These are phyloP conservation scores for Papilionanthe hybrid DNA, from an alignment of 116 monocot genomes.

Conservation along the genomic window DNA sequence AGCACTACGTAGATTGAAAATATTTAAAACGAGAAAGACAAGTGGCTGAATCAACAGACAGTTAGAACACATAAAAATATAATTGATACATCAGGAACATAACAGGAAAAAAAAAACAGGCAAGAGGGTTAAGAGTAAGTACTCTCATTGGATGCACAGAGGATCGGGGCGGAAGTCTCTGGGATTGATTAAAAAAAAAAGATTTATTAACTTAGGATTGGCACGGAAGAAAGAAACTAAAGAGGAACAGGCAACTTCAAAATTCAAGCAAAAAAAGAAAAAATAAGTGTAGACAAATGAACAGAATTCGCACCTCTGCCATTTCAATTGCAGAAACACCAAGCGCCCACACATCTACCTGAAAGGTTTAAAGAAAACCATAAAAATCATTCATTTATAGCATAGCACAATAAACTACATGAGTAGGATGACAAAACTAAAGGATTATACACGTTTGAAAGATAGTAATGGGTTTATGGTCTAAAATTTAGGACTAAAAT, in stretches of 20 bases:
- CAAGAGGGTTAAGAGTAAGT: conserved; percentile 9
- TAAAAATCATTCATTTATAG: neutral
- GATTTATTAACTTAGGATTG: neutral
- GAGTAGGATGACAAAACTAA: neutral
- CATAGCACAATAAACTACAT: neutral
- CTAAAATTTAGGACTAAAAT: neutral
- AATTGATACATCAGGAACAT: neutral
- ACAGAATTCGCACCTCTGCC: conserved; percentile 74
- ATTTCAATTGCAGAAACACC: conserved; percentile 99
- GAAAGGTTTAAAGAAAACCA: conserved; percentile 12
- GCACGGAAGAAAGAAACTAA: neutral
- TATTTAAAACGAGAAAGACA: neutral
- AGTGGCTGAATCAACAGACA: neutral
- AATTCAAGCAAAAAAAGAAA: neutral
- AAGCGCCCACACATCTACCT: conserved; percentile 99
- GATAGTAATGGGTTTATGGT: neutral
- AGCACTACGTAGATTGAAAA: neutral
- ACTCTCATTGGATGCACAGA: conserved; percentile 99
- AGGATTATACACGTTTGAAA: neutral
- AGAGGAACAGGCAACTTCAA: neutral
- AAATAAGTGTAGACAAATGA: conserved; percentile 6
- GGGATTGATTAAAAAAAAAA: conserved; percentile 22
- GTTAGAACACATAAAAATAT: neutral
- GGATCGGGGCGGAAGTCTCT: conserved; percentile 94
- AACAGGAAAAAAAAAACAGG: neutral